A percentile compares a stretch with the other conserved stretches of the same genome.
These are phyloP conservation scores for Colletotrichum costaricense DNA, from an alignment of 2,329 filamentous ascomycete species.

Conservation along the genomic window DNA sequence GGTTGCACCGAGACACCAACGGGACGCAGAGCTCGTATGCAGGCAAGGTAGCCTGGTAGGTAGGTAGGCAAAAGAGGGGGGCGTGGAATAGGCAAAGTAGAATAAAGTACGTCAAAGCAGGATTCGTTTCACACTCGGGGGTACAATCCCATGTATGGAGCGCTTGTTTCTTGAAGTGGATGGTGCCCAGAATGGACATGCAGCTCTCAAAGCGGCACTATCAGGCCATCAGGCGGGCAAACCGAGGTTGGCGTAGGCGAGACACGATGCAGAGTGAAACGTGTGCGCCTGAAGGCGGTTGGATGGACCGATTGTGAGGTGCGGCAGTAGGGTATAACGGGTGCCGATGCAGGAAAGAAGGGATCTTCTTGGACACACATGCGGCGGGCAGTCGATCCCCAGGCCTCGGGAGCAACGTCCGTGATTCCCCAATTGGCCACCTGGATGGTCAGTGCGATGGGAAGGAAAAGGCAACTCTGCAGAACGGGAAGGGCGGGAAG, in stretches of 20 bases:
- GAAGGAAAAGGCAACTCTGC: background rate
- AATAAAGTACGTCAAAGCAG: conserved; percentile 1
- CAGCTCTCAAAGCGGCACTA: background rate
- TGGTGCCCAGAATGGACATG: background rate
- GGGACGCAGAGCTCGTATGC: background rate
- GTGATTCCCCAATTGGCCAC: conserved; percentile 28
- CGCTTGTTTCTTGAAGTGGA: background rate
- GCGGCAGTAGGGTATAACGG: background rate
- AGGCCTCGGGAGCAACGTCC: conserved; percentile 3
- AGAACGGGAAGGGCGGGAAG: background rate
- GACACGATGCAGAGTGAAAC: background rate
- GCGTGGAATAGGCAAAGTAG: background rate
- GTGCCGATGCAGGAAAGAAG: conserved; percentile 18
- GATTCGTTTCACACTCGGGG: conserved; percentile 24
- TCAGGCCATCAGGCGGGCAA: background rate
- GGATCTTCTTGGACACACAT: conserved; percentile 13
- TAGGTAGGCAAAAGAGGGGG: background rate
- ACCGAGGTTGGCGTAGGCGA: background rate
- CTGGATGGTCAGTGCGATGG: background rate
- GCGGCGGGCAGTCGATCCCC: background rate
- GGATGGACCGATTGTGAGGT: background rate
- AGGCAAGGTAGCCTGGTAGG: too few relatives aligned
- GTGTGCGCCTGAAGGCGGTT: background rate
- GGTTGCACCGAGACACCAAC: background rate
- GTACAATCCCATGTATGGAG: conserved; percentile 11